Evolutionary conservation across 768 basidiomycete species (phyloP).

Genomic region (Tephrocybe sp.): DNA sequence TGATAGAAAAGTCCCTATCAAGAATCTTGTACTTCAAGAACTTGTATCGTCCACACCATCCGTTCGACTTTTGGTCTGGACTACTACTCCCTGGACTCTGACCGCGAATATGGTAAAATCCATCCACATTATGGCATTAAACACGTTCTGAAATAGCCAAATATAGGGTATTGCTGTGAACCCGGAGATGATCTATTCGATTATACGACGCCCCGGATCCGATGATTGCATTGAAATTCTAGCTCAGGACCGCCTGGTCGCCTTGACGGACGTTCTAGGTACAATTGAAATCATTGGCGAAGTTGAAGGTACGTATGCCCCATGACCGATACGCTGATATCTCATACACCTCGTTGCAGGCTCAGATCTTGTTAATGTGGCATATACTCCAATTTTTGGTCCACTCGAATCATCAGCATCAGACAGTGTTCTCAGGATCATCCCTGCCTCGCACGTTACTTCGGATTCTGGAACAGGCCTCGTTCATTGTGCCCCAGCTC

Average conservation of each 20-base stretch:
- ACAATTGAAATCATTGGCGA: constrained; percentile 32
- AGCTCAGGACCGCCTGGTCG: constrained; percentile 48
- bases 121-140: background rate
- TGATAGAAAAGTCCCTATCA: constrained; percentile 26
- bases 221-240: constrained; percentile 37
- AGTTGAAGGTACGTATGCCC: constrained; percentile 35
- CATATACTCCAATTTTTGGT: constrained; percentile 64
- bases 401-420: constrained; percentile 26
- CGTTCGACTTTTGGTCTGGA: constrained; percentile 81
- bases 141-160: background rate
- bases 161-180: constrained; percentile 86
- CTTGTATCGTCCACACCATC: constrained; percentile 28
- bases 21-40: constrained; percentile 26
- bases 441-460: constrained; percentile 77
- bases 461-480: constrained; percentile 89
- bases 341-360: constrained; percentile 29
- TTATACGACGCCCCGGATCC: constrained; percentile 34
- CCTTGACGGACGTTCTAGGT: constrained; percentile 35
- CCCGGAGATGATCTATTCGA: constrained; percentile 62
- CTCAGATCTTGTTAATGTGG: constrained; percentile 53
- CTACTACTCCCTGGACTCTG: constrained; percentile 96
- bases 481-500: constrained; percentile 94
- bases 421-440: constrained; percentile 52
- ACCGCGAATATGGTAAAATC: constrained; percentile 88
- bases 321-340: background rate